Base-by-base conservation (phyloP, 2,329 filamentous ascomycete species). In the Microdochium nivale region DNA sequence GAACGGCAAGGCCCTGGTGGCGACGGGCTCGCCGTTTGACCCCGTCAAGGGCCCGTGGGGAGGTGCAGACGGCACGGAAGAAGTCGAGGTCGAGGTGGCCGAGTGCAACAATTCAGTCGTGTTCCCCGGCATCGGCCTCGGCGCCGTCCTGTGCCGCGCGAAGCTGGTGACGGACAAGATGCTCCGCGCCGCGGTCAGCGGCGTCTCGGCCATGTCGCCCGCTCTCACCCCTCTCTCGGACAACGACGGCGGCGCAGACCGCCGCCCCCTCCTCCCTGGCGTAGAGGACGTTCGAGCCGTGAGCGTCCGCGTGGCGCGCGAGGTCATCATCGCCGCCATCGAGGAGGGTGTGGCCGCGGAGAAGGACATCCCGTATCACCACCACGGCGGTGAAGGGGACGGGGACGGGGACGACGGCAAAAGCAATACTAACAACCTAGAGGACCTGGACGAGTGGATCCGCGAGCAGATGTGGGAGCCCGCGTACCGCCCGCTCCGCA, bases 91-190 rank as follows among this genome's bases (percentile, higher is more conserved):
- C 53, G 68, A 75, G 25, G 63, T 78, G 62, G 88, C 88, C 24
- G 90, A 95, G 67, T 95, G 90, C 70, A 95, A 95, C 70, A 95
- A 95, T 69, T 87, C 83, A 1, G 87, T 88, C 32, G 86, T 86
- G 16, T 95, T 95, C 66, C 90, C 90, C 0, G 89, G 89, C 0
- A 92, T 95, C 53, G 90, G 89, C 0, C 82, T 95, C 1, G 90
- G 89, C 11, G 80, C 80, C 8, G 80, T 96, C 0, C 78, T 95
- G 1, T 84, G 77, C 25, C 82, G 88, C 14, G 76, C 86, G 2
- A 76, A 72, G 13, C 74, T 83, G 0, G 69, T 95, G 25, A 87
- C 86, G 0, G 84, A 91, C 55, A 79, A 81, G 55, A 91, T 95
- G 82, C 81, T 95, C 13, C 87, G 95, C 0, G 87, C 87, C 1